Conservation (phyloP, 306 rosid genomes). For the Macrotyloma uniflorum region DNA sequence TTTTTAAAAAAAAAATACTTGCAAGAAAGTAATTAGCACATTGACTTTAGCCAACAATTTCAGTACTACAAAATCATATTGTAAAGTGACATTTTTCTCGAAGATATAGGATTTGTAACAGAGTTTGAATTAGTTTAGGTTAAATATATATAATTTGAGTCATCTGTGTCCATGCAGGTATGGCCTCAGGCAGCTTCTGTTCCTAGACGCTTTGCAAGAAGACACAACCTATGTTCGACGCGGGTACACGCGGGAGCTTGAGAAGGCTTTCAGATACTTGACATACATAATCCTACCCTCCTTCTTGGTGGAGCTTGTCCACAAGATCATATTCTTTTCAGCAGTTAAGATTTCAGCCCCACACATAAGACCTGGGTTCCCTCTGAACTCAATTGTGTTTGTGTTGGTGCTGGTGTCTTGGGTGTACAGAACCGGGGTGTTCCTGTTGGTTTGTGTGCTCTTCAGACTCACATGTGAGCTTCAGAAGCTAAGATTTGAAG, state of each 20-base stretch:
- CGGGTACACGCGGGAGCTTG: conserved; percentile 65
- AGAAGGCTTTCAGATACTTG: conserved; percentile 67
- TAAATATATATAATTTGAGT: too few species aligned
- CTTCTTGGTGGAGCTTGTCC: conserved; percentile 67
- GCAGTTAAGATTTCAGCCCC: conserved; percentile 56
- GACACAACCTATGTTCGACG: conserved; percentile 56
- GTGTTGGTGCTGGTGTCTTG: conserved; percentile 66
- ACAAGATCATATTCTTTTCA: conserved; percentile 71
- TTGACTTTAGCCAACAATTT: too few species aligned
- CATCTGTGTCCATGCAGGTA: conserved; percentile 34
- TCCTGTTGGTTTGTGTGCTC: conserved; percentile 76
- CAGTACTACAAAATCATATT: too few species aligned
- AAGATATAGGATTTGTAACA: too few species aligned
- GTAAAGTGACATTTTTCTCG: too few species aligned
- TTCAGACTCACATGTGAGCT: conserved; percentile 86
- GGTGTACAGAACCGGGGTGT: conserved; percentile 81
- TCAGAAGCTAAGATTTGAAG: conserved; percentile 81
- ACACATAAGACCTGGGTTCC: conserved; percentile 37
- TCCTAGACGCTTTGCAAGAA: conserved; percentile 61
- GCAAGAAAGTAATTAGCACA: too few species aligned
- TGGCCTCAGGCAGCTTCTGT: conserved; percentile 76
- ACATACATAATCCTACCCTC: conserved; percentile 73
- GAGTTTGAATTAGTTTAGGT: too few species aligned
- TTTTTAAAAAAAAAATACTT: too few species aligned
- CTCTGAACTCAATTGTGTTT: conserved; percentile 54